Conservation (phyloP, 306 rosid genomes). For the Cucurbita pepo region DNA sequence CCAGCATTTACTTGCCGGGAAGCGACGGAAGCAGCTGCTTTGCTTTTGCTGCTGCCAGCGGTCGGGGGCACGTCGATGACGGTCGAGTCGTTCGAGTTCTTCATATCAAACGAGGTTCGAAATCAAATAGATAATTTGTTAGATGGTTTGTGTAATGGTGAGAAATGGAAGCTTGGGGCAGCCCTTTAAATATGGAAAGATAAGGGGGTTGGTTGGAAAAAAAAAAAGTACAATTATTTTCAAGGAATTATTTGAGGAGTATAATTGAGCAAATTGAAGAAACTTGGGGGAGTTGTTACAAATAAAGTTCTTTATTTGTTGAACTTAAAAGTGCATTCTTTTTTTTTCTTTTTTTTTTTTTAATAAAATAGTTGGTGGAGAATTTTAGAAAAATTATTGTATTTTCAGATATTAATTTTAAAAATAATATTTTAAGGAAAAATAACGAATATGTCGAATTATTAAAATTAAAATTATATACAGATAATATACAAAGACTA, state of each 20-base stretch:
- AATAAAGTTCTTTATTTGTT: neutral
- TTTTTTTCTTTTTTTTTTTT: neutral
- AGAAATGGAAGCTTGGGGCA: neutral
- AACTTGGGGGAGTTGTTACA: neutral
- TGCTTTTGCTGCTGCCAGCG: neutral
- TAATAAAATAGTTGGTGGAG: neutral
- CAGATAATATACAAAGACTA: neutral
- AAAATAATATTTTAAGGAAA: neutral
- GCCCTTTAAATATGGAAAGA: neutral
- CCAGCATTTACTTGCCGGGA: conserved; percentile 5
- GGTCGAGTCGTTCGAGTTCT: neutral
- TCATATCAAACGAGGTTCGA: neutral
- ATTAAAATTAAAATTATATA: neutral
- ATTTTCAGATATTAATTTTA: neutral
- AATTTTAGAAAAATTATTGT: neutral
- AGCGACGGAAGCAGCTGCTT: neutral
- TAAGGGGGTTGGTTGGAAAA: neutral
- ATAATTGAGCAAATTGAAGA: conserved; percentile 1
- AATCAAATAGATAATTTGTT: neutral
- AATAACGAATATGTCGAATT: too few relatives aligned
- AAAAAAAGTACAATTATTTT: neutral
- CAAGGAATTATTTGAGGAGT: neutral
- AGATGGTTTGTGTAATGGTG: neutral
- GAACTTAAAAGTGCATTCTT: neutral
- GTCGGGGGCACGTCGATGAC: neutral